Evolutionary conservation across 1,284 basidiomycete species (phyloP).

Genomic region (Puccinia polysora): DNA sequence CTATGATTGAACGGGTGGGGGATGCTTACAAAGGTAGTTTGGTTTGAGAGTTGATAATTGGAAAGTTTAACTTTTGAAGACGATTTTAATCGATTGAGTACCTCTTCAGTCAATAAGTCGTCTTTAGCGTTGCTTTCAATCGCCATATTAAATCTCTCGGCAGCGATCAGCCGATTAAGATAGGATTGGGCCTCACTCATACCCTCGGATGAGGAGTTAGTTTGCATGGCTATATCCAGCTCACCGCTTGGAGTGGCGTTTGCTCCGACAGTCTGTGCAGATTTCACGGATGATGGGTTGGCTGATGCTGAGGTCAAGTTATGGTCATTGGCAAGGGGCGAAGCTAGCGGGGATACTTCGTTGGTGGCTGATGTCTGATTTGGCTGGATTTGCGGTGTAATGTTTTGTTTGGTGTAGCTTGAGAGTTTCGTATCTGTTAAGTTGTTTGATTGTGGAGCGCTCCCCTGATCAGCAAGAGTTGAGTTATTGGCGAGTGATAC

Average conservation of each 20-base stretch:
- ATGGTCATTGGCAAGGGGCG: too few relatives aligned
- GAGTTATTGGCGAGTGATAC: too few relatives aligned
- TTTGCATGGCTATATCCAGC: too few relatives aligned
- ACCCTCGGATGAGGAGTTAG: not conserved
- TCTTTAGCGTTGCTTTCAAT: not conserved
- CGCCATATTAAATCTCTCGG: not conserved
- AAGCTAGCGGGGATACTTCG: too few relatives aligned
- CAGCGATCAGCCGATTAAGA: not conserved
- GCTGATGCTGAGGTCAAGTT: not conserved
- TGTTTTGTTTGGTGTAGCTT: too few relatives aligned
- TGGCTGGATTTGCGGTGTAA: too few relatives aligned
- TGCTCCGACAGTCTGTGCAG: not conserved
- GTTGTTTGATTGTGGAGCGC: too few relatives aligned
- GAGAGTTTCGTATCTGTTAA: too few relatives aligned
- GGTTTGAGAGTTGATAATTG: not conserved
- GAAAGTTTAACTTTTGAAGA: conserved; percentile 4
- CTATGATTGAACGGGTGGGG: not conserved
- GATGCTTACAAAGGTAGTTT: conserved; percentile 10
- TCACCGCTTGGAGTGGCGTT: not conserved
- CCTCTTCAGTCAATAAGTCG: not conserved
- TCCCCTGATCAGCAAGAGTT: too few relatives aligned
- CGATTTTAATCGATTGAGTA: conserved; percentile 1
- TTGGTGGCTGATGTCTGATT: too few relatives aligned
- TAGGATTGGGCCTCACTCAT: not conserved
- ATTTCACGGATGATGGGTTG: not conserved